phyloP scores from a whole-genome alignment of 768 basidiomycete genomes.

The Mycena metata region DNA sequence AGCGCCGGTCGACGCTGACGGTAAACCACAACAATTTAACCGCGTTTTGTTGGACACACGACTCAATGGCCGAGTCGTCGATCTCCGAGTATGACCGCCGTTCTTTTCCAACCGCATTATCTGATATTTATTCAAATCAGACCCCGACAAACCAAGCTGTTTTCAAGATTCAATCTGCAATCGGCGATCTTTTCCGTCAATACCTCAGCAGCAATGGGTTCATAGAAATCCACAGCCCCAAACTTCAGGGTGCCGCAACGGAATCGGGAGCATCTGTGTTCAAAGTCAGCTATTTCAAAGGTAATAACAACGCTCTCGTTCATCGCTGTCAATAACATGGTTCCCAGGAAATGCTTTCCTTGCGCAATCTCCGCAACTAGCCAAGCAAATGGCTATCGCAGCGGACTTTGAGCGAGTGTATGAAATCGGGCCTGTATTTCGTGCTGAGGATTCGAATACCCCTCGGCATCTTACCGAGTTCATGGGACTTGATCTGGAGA shows the following conservation, averaged over 20 bases:
- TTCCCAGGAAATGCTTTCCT: slow-evolving; percentile 87
- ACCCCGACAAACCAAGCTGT: slow-evolving; percentile 97
- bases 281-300: slow-evolving; percentile 98
- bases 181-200: slow-evolving; percentile 89
- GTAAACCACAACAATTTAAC: slow-evolving; percentile 65
- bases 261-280: slow-evolving; percentile 98
- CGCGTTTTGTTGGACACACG: slow-evolving; percentile 93
- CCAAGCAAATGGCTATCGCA: slow-evolving; percentile 99
- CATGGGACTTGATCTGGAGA: slow-evolving; percentile 98
- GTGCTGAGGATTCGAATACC: slow-evolving; percentile 97
- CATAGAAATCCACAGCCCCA: slow-evolving; percentile 97
- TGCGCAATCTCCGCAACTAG: slow-evolving; percentile 96
- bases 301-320: slow-evolving; percentile 51
- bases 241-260: slow-evolving; percentile 96
- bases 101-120: slow-evolving; percentile 8
- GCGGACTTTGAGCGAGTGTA: slow-evolving; percentile 99
- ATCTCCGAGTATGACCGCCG: slow-evolving; percentile 79
- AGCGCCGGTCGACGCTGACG: slow-evolving; percentile 64
- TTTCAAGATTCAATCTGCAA: slow-evolving; percentile 91
- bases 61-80: slow-evolving; percentile 93
- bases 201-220: slow-evolving; percentile 83
- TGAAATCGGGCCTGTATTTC: slow-evolving; percentile 97
- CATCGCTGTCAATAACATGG: slow-evolving; percentile 14
- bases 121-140: slow-evolving; percentile 53
- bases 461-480: slow-evolving; percentile 99